Evolutionary conservation across 1,284 basidiomycete species (phyloP), one percentile per base, ranked within the genome.

Genomic region (Cryptococcus deneoformans): DNA sequence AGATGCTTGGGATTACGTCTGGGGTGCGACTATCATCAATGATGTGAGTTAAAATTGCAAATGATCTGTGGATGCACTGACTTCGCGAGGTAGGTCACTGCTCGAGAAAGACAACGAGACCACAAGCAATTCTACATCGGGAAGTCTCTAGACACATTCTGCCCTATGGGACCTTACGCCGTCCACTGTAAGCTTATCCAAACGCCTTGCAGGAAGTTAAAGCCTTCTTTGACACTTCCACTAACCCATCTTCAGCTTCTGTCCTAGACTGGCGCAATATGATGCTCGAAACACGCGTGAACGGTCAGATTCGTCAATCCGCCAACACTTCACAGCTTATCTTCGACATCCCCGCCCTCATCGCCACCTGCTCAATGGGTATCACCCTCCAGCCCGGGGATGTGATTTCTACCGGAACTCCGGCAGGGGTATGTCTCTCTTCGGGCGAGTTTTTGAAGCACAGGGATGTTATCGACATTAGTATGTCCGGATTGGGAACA

Each of bases 101-200:
- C 65, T 8, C 64, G 72, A 10, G 72, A 75, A 46, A 57, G 68
- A 8, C 73, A 77, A 57, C 61, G 70, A 12, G 70, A 73, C 50
- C 72, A 75, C 60, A 74, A 71, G 58, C 74, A 73, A 48, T 73
- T 74, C 57, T 42, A 66, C 55, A 69, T 76, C 36, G 75, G 76
- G 42, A 77, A 77, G 57, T 71, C 69, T 1, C 64, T 76, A 16
- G 75, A 77, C 57, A 76, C 73, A 0, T 76, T 76, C 57, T 76
- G 74, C 51, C 75, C 75, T 3, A 75, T 76, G 69, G 67, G 67
- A 6, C 65, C 65, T 5, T 67, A 60, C 53, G 67, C 65, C 8
- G 67, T 69, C 2, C 67, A 63, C 35, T 24, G 65, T 67, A 56
- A 58, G 61, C 46, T 51, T 34, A 40, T 35, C 45, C 29, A 4